Conservation (phyloP, 2,329 filamentous ascomycete genomes). For the Paradendryphiella salina region DNA sequence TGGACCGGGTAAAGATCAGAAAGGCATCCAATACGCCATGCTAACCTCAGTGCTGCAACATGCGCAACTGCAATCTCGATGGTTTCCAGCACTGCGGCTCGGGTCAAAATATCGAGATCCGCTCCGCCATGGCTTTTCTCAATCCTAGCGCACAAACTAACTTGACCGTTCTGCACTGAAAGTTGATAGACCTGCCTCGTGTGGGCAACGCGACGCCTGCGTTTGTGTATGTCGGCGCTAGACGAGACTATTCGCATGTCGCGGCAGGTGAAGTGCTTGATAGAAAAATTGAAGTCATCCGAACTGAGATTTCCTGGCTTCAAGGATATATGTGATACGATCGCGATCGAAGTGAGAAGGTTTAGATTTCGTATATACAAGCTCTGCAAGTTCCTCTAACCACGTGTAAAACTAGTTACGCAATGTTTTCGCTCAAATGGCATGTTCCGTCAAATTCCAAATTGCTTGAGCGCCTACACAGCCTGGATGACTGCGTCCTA, state of each 20-base stretch:
- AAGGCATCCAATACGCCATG: conserved; percentile 3
- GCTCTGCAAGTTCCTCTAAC: not conserved
- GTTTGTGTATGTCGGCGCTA: not conserved
- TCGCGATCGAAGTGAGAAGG: not conserved
- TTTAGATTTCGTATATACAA: conserved; percentile 10
- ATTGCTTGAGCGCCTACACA: not conserved
- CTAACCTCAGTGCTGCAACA: not conserved
- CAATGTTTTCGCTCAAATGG: not conserved
- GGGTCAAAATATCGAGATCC: conserved; percentile 3
- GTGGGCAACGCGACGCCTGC: not conserved
- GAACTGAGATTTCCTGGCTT: not conserved
- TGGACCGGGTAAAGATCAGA: not conserved
- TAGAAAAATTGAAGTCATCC: not conserved
- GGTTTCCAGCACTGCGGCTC: not conserved
- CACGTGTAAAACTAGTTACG: not conserved
- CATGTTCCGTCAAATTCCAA: not conserved
- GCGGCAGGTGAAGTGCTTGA: not conserved
- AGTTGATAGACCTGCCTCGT: not conserved
- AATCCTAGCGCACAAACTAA: not conserved
- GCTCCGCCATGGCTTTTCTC: not conserved
- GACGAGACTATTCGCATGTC: not conserved
- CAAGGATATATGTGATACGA: not conserved
- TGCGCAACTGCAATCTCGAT: conserved; percentile 3
- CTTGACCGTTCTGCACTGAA: not conserved
- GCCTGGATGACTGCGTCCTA: not conserved